Percentiles rank a stretch among this genome's conserved stretches.
Evolutionary conservation across 208 protist species (phyloP).

Genomic region (Leishmania aethiopica): DNA sequence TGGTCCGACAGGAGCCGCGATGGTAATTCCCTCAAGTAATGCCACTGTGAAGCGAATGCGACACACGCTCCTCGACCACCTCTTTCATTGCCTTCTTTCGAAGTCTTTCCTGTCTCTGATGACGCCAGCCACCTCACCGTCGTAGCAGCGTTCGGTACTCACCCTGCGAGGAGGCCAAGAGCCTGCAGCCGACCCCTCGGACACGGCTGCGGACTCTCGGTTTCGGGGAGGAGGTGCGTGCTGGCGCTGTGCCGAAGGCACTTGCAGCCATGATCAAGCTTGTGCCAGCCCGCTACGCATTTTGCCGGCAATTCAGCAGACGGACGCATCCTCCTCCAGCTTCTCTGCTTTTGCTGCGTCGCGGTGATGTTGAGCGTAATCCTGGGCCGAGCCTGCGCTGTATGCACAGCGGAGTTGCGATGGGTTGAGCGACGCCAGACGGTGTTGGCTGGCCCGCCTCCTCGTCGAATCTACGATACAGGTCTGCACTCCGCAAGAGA

Average conservation of each 20-base stretch:
- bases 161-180: not conserved
- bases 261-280: not conserved
- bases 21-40: not conserved
- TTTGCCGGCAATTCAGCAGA: not conserved
- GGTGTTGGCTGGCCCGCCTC: not conserved
- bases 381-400: not conserved
- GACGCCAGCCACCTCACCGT: not conserved
- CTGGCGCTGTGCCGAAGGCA: not conserved
- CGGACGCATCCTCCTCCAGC: not conserved
- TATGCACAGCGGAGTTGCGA: not conserved
- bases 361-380: not conserved
- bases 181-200: not conserved
- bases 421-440: not conserved
- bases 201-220: not conserved
- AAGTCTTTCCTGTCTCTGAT: no score
- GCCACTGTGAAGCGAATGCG: not conserved
- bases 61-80: not conserved
- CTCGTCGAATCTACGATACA: not conserved
- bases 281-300: not conserved
- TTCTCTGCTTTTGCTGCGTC: not conserved
- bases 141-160: not conserved
- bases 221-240: not conserved
- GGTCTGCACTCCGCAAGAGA: not conserved
- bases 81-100: not conserved
- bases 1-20: not conserved